Evolutionary conservation across 345 rosid genomes (phyloP).

Genomic region (Ailanthus altissimus): DNA sequence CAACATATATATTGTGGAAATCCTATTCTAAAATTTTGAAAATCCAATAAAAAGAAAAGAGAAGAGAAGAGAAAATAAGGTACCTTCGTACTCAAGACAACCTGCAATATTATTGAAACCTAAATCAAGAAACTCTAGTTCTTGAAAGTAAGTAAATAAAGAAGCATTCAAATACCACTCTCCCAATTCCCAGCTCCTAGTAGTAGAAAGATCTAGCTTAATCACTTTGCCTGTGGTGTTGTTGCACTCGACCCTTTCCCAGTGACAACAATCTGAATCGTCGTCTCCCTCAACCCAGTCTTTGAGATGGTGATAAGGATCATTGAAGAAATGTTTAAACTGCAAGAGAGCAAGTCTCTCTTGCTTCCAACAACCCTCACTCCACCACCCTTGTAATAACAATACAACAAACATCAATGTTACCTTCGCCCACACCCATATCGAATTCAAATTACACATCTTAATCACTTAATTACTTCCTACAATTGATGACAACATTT

Average conservation of each 20-base stretch:
- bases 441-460: not conserved
- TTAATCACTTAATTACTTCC: too few species aligned
- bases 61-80: not conserved
- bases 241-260: not conserved
- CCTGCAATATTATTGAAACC: not conserved
- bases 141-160: not conserved
- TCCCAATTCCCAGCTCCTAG: not conserved
- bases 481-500: too few species aligned
- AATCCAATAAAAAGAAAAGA: too few species aligned
- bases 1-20: too few species aligned
- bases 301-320: rapidly evolving
- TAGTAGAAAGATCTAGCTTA: not conserved
- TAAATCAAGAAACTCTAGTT: not conserved
- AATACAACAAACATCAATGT: not conserved
- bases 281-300: not conserved
- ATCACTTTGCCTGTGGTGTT: not conserved
- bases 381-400: not conserved
- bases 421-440: constrained; percentile 1
- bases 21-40: too few species aligned
- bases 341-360: not conserved
- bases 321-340: not conserved
- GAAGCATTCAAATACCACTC: not conserved
- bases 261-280: not conserved
- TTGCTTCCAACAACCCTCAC: not conserved
- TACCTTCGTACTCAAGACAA: not conserved